phyloP scores from a whole-genome alignment of 2,329 filamentous ascomycete genomes.

The Trichoderma lentiforme region DNA sequence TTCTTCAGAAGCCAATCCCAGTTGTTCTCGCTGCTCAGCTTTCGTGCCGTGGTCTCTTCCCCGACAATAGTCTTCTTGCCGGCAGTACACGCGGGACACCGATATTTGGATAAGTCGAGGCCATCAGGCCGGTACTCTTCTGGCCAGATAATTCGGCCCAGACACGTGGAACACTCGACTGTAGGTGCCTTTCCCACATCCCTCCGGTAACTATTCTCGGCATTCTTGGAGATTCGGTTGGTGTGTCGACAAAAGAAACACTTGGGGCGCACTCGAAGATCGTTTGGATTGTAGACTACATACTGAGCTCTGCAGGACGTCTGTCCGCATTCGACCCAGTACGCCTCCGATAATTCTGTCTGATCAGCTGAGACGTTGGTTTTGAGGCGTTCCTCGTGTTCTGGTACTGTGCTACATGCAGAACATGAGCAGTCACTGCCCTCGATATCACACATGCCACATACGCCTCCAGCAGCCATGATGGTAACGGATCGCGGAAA shows the following conservation, averaged over 20 bases:
- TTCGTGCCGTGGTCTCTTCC: conserved; percentile 35
- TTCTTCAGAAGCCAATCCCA: conserved; percentile 44
- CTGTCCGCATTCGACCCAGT: conserved; percentile 49
- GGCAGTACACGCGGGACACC: conserved; percentile 40
- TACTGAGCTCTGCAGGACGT: conserved; percentile 46
- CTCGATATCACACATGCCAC: conserved; percentile 39
- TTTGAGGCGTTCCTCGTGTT: conserved; percentile 24
- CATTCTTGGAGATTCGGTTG: conserved; percentile 1
- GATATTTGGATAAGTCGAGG: conserved; percentile 33
- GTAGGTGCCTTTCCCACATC: conserved; percentile 31
- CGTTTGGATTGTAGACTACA: conserved; percentile 44
- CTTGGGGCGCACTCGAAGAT: conserved; percentile 44
- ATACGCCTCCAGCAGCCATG: conserved; percentile 40
- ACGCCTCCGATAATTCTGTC: conserved; percentile 30
- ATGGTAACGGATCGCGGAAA: conserved; percentile 49
- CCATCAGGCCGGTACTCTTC: conserved; percentile 38
- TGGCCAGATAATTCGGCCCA: conserved; percentile 48
- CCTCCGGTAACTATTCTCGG: background rate
- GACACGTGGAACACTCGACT: conserved; percentile 44
- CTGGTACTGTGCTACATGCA: conserved; percentile 22
- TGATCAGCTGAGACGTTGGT: conserved; percentile 33
- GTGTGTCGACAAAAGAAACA: conserved; percentile 46
- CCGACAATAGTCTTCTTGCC: conserved; percentile 36
- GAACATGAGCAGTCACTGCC: conserved; percentile 23
- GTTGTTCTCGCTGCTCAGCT: conserved; percentile 41